Percentiles rank a stretch among this genome's conserved stretches.
These are phyloP conservation scores for Beta lomatogona DNA, from an alignment of 179 eudicot species.

Conservation along the genomic window DNA sequence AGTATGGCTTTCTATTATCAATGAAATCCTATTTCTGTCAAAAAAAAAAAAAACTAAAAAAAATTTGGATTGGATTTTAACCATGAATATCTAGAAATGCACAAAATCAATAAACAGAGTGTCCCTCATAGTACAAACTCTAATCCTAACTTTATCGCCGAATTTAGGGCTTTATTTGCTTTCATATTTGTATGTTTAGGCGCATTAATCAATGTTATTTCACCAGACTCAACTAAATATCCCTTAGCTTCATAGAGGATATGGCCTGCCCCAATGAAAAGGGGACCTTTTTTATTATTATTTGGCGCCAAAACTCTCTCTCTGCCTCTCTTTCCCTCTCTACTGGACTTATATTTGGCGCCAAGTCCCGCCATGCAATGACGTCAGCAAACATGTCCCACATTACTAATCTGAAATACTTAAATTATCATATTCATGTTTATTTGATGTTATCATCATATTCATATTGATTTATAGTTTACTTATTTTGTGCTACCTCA, in stretches of 20 bases:
- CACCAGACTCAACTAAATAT: slow-evolving; percentile 1
- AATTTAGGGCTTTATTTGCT: slow-evolving; percentile 19
- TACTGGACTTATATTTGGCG: slow-evolving; percentile 15
- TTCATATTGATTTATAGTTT: not conserved
- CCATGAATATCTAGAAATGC: slow-evolving; percentile 10
- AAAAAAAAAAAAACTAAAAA: no score
- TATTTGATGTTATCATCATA: not conserved
- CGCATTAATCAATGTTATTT: slow-evolving; percentile 32
- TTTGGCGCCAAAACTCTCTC: slow-evolving; percentile 18
- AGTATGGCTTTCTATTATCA: no score
- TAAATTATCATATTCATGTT: no score
- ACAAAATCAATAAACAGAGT: slow-evolving; percentile 19
- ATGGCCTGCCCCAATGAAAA: slow-evolving; percentile 18
- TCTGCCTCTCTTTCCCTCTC: not conserved
- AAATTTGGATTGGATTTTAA: no score
- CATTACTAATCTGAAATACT: not conserved
- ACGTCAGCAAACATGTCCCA: slow-evolving; percentile 17
- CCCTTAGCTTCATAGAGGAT: not conserved
- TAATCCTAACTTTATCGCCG: slow-evolving; percentile 26
- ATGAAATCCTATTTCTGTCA: no score
- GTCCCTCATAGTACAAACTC: slow-evolving; percentile 22
- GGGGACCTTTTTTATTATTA: slow-evolving; percentile 20
- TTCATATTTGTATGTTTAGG: slow-evolving; percentile 15
- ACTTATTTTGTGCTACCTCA: not conserved
- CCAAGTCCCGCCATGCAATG: not conserved